phyloP scores from a whole-genome alignment of 768 basidiomycete species.

The Suillus luteus region DNA sequence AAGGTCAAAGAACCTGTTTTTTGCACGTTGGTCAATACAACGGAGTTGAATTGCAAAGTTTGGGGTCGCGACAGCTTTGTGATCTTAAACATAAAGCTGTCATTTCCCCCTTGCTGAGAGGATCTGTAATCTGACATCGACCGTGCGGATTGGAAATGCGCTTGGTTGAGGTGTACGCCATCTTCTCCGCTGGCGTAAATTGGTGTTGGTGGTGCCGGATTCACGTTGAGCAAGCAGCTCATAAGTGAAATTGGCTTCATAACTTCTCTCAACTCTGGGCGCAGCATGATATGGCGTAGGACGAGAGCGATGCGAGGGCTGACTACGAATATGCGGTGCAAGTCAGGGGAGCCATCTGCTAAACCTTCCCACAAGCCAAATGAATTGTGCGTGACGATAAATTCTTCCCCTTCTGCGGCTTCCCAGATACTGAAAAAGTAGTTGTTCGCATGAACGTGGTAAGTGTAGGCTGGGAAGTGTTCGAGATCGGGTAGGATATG shows the following conservation, averaged over 20 bases:
- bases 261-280: constrained; percentile 3
- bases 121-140: constrained; percentile 5
- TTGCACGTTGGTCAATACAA: constrained; percentile 10
- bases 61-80: constrained; percentile 26
- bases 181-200: background rate
- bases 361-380: constrained; percentile 40
- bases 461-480: constrained; percentile 25
- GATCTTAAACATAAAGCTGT: constrained; percentile 34
- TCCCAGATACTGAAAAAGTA: constrained; percentile 25
- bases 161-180: background rate
- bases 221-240: background rate
- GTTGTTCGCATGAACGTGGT: constrained; percentile 29
- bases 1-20: constrained; percentile 10
- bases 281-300: constrained; percentile 25
- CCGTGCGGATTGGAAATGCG: background rate
- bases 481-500: constrained; percentile 16
- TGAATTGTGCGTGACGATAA: constrained; percentile 35
- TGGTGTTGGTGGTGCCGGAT: background rate
- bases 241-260: background rate
- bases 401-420: constrained; percentile 36
- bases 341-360: constrained; percentile 19
- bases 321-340: constrained; percentile 37
- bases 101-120: constrained; percentile 21
- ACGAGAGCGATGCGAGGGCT: constrained; percentile 38
- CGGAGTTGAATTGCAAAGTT: constrained; percentile 10